Base-by-base conservation (phyloP, 2,329 filamentous ascomycete genomes). In the Fusarium sp. region DNA sequence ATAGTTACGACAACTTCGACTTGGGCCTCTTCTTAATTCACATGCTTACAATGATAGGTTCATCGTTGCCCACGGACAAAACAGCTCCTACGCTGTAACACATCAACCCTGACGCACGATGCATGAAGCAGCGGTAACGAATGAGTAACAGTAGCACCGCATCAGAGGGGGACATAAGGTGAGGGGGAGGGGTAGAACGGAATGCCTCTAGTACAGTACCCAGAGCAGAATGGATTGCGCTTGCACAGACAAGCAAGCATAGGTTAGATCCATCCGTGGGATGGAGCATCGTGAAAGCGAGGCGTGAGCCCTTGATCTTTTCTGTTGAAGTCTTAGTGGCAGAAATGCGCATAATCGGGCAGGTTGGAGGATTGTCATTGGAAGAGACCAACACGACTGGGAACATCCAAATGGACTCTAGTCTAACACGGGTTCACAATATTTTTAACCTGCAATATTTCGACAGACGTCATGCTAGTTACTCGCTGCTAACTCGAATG, bases 11-110 rank as follows among this genome's bases (percentile, higher is more conserved):
- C 49, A 59, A 60, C 55, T 59, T 57, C 60, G 65, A 73, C 40
- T 64, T 62, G 55, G 23, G 36, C 49, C 71, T 64, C 64, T 75
- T 71, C 51, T 65, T 37, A 51, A 64, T 67, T 73, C 73, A 75
- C 73, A 75, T 75, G 73, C 45, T 75, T 50, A 51, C 34, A 75
- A 75, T 74, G 72, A 75, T 75, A 75, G 73, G 73, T 71, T 66
- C 67, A 74, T 75, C 72, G 70, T 65, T 45, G 70, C 55, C 65
- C 63, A 71, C 40, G 61, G 64, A 33, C 42, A 62, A 49, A 62
- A 33, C 33, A 65, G 60, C 45, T 68, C 46, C 37, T 55, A 53
- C 49, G 37, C 51, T 58, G 63, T 69, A 61, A 45, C 55, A 65
- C 59, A 53, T 68, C 44, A 65, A 55, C 62, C 67, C 54, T 64